Evolutionary conservation across 228 moss, liverwort and hornwort species (phyloP).

Genomic region (Sphagnum magellanicum): DNA sequence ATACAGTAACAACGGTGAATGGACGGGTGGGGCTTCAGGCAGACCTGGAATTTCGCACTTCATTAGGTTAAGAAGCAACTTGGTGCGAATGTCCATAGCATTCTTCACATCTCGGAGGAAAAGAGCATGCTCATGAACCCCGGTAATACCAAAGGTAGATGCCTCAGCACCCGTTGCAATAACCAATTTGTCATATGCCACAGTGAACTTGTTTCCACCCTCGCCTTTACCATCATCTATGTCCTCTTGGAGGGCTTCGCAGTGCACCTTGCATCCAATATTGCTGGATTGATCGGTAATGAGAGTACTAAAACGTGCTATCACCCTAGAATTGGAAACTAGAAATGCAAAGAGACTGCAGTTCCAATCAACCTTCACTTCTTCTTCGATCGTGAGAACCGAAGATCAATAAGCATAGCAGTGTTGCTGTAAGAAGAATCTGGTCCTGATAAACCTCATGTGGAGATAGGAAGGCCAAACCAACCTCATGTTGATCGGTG

Average conservation of each 20-base stretch:
- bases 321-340: too few relatives aligned
- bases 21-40: not conserved
- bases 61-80: conserved; percentile 79
- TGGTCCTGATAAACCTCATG: too few relatives aligned
- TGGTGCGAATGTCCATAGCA: conserved; percentile 68
- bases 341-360: too few relatives aligned
- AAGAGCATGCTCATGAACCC: conserved; percentile 63
- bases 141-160: conserved; percentile 61
- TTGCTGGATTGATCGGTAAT: too few relatives aligned
- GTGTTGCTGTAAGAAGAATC: too few relatives aligned
- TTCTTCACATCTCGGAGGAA: conserved; percentile 80
- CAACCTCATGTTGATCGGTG: conserved; percentile 26
- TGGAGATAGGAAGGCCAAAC: too few relatives aligned
- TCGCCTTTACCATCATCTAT: conserved; percentile 8
- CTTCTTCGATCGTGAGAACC: not conserved
- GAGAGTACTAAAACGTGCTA: too few relatives aligned
- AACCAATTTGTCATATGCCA: conserved; percentile 83
- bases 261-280: conserved; percentile 29
- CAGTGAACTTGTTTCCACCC: conserved; percentile 36
- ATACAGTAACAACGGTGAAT: too few relatives aligned
- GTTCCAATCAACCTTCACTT: not conserved
- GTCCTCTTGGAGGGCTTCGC: conserved; percentile 47
- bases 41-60: conserved; percentile 61
- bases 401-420: too few relatives aligned
- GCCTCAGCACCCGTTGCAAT: conserved; percentile 77